A percentile compares a stretch with the other conserved stretches of the same genome.
Evolutionary conservation across 164 flowering plant genomes (phyloP).

Genomic region (Chimonanthus praecox): DNA sequence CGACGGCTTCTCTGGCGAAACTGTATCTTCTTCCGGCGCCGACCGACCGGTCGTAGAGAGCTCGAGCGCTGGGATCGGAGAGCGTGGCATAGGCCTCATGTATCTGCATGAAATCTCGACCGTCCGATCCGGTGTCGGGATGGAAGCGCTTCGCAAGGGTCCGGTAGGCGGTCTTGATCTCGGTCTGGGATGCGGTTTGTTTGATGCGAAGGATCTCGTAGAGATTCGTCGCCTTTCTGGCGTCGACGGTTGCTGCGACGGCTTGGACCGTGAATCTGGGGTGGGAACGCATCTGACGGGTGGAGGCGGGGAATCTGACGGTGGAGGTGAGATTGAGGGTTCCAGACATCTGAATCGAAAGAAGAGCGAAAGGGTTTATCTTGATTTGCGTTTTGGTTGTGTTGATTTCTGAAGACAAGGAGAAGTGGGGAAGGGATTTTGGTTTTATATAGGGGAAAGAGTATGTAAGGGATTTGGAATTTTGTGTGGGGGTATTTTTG

Average conservation of each 20-base stretch:
- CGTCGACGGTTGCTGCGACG: constrained; percentile 2
- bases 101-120: constrained; percentile 58
- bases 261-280: background rate
- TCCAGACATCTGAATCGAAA: constrained; percentile 2
- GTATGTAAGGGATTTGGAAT: background rate
- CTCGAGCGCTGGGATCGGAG: constrained; percentile 66
- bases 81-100: constrained; percentile 68
- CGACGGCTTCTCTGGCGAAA: background rate
- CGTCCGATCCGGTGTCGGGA: constrained; percentile 54
- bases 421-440: background rate
- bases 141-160: constrained; percentile 58
- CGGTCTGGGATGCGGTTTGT: constrained; percentile 37
- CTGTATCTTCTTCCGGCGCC: background rate
- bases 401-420: too few relatives aligned
- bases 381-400: too few relatives aligned
- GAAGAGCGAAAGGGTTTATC: background rate
- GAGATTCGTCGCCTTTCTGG: constrained; percentile 20
- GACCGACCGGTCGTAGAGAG: constrained; percentile 33
- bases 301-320: background rate
- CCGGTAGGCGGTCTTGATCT: constrained; percentile 74
- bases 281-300: background rate
- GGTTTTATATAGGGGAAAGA: background rate
- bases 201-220: constrained; percentile 54
- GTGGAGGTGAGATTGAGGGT: background rate
- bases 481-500: background rate